Evolutionary conservation across 2,329 filamentous ascomycete genomes (phyloP).

Genomic region (Aspergillus sp.): DNA sequence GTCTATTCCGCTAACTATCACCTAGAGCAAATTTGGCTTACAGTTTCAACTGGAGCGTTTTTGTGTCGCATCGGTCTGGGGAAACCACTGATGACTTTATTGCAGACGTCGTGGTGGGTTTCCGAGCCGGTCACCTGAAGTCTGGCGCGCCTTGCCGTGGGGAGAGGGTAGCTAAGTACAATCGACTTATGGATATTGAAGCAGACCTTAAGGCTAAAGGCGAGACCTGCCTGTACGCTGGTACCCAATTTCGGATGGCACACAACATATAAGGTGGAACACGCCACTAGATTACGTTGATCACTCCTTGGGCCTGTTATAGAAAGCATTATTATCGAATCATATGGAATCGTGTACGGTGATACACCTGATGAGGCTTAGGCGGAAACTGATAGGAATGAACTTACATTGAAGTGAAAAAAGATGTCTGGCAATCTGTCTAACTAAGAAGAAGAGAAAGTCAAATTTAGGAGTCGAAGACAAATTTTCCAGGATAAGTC

Average conservation of each 20-base stretch:
- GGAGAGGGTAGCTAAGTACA: conserved; percentile 39
- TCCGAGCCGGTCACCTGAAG: conserved; percentile 35
- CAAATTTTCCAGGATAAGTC: no score
- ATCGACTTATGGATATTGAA: conserved; percentile 39
- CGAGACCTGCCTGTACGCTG: conserved; percentile 19
- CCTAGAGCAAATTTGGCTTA: conserved; percentile 25
- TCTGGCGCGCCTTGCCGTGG: conserved; percentile 34
- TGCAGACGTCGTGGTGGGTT: conserved; percentile 34
- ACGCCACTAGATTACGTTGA: not conserved
- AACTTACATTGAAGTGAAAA: no score
- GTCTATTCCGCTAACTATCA: not conserved
- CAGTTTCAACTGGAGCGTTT: conserved; percentile 32
- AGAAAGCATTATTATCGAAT: no score
- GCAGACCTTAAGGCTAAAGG: conserved; percentile 18
- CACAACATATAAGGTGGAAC: not conserved
- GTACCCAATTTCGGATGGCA: conserved; percentile 3
- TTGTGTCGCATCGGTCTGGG: conserved; percentile 38
- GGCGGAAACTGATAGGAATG: no score
- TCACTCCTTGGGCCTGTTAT: no score
- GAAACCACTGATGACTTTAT: conserved; percentile 41
- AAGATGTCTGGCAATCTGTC: no score
- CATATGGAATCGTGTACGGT: no score
- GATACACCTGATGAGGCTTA: no score
- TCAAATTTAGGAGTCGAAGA: no score
- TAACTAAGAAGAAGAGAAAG: no score